Conservation (phyloP, 2,329 filamentous ascomycete species). For the Rachicladosporium sp. region DNA sequence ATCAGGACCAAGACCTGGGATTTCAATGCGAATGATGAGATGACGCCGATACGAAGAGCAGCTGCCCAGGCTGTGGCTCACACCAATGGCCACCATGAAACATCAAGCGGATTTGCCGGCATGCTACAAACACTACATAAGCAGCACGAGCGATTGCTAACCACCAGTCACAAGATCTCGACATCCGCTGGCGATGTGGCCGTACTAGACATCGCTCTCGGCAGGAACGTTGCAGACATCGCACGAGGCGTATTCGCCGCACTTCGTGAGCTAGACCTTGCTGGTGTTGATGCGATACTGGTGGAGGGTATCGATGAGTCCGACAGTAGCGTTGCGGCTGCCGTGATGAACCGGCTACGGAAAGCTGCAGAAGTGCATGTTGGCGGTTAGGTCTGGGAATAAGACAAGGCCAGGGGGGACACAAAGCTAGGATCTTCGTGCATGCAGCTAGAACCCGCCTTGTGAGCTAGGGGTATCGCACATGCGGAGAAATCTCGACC, state of each 20-base stretch:
- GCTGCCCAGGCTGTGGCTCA: neutral
- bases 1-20: conserved; percentile 27
- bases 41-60: neutral
- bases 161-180: conserved; percentile 1
- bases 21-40: conserved; percentile 4
- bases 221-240: conserved; percentile 57
- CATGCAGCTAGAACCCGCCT: too few relatives aligned
- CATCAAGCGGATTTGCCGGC: conserved; percentile 18
- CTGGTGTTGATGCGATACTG: conserved; percentile 69
- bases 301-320: conserved; percentile 65
- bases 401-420: too few relatives aligned
- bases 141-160: conserved; percentile 2
- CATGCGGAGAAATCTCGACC: too few relatives aligned
- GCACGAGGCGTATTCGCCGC: conserved; percentile 81
- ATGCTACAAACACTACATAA: conserved; percentile 10
- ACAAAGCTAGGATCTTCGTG: too few relatives aligned
- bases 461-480: too few relatives aligned
- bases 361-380: conserved; percentile 35
- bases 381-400: too few relatives aligned
- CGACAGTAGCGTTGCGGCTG: conserved; percentile 70
- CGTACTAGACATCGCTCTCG: conserved; percentile 59
- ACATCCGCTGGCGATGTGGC: too few relatives aligned
- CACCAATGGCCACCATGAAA: conserved; percentile 13
- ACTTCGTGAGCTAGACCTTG: conserved; percentile 69
- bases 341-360: conserved; percentile 39